phyloP scores from a whole-genome alignment of 176 grass and related monocot species.

The bread wheat (Triticum aestivum) region DNA sequence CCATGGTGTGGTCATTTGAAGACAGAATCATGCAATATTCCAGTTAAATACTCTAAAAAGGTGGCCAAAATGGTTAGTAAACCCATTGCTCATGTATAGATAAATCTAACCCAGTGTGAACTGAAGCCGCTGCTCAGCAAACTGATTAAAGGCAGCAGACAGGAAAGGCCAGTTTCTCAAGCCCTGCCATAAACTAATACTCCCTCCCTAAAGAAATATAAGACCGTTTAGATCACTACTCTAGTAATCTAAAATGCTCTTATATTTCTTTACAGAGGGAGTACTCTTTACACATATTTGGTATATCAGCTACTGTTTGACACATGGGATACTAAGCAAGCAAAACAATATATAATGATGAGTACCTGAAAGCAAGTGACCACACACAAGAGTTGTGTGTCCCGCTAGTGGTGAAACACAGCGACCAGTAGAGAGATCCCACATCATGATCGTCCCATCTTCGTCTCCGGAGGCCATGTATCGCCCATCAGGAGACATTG shows the following conservation, averaged over 20 bases:
- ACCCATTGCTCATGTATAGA: background rate
- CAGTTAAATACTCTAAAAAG: background rate
- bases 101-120: constrained; percentile 6
- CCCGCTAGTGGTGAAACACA: constrained; percentile 82
- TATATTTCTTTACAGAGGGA: no score
- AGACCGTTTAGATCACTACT: no score
- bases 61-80: constrained; percentile 13
- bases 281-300: background rate
- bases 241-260: no score
- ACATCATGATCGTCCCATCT: constrained; percentile 95
- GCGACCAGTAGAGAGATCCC: constrained; percentile 83
- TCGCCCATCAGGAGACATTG: constrained; percentile 90
- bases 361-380: constrained; percentile 94
- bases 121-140: background rate
- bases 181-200: background rate
- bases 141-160: background rate
- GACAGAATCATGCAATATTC: background rate
- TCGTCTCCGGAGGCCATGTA: constrained; percentile 96
- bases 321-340: background rate
- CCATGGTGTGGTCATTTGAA: background rate
- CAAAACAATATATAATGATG: background rate
- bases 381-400: constrained; percentile 76
- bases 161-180: constrained; percentile 15
- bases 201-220: no score
- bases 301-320: background rate